Evolutionary conservation across 148 eudicot species (phyloP).

Genomic region (Rhododendron molle): DNA sequence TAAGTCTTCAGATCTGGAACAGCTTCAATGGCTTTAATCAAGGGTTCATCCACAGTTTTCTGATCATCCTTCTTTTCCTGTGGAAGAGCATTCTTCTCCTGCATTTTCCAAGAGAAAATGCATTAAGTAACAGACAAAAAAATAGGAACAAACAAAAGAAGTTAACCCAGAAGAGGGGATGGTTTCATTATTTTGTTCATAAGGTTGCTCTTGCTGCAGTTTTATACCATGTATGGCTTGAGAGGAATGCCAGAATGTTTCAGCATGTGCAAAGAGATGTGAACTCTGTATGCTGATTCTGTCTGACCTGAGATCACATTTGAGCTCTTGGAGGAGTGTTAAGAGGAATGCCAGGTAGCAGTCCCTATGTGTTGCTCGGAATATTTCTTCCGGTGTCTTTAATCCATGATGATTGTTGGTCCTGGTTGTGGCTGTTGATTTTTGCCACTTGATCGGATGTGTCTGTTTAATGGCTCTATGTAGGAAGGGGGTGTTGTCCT

Average conservation of each 20-base stretch:
- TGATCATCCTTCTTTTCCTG: conserved; percentile 67
- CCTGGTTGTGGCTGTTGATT: not conserved
- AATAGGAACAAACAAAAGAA: not conserved
- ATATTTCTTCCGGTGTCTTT: too few relatives aligned
- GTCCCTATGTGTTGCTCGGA: too few relatives aligned
- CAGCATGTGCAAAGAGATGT: not conserved
- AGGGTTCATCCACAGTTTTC: conserved; percentile 49
- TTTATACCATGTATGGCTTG: not conserved
- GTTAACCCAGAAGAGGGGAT: not conserved
- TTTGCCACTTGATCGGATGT: not conserved
- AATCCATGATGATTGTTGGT: not conserved
- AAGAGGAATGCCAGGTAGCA: too few relatives aligned
- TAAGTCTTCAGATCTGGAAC: conserved; percentile 59
- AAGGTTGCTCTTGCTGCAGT: not conserved
- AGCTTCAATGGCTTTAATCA: conserved; percentile 50
- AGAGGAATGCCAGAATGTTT: not conserved
- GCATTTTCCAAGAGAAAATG: not conserved
- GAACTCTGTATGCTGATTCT: not conserved
- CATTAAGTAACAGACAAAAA: not conserved
- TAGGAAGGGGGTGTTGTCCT: not conserved
- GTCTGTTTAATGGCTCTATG: not conserved
- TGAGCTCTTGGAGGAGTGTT: too few relatives aligned
- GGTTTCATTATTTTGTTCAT: not conserved
- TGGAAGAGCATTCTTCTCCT: conserved; percentile 60
- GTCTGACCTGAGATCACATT: not conserved